Evolutionary conservation across 352 stramenopile genomes (phyloP), one percentile per base, ranked within the genome.

Genomic region (Phytophthora uliginosa): DNA sequence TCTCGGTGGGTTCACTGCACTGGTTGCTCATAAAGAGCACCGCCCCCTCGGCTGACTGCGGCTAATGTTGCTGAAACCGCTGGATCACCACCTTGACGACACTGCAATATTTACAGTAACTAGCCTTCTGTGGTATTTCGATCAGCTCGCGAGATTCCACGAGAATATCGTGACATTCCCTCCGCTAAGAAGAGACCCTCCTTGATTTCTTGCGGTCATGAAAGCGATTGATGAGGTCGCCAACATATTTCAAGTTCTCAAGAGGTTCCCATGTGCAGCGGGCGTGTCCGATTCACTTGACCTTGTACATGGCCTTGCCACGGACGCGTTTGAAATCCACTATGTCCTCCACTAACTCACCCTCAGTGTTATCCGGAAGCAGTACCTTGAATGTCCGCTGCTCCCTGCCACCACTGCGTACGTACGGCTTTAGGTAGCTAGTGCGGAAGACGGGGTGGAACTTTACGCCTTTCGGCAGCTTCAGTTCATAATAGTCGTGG

Each of bases 341-440:
- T 47, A 67, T 68, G n/a, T 68, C 61, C 51, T 68, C 61, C 20
- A 61, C 61, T 48, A 68, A 36, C 38, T 68, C 61, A 9, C 52
- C 61, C 40, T 68, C 61, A 48, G 36, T 61, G 20, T 31, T 26
- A 33, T 66, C 47, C 3, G 59, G 45, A 1, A 59, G 59, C 47
- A 36, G 59, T 40, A 59, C 59, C 33, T 66, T 66, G 9, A 66
- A 66, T 3, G 33, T 22, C 4, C 31, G 17, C 22, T 66, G 45
- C 45, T 66, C 31, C 22, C 59, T 26, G 17, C 6, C 31, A 53
- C 45, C 34, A 53, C 45, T 51, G 7, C 2, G 47, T 40, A 58
- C 20, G 31, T 57, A 66, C 9, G 33, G 59, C 7, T 66, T 66
- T 13, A 66, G 26, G 13, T 40, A 58, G 15, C 59, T 58, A 5